These are phyloP conservation scores for Cornus suecica DNA, from an alignment of 148 eudicot species.

Conservation along the genomic window DNA sequence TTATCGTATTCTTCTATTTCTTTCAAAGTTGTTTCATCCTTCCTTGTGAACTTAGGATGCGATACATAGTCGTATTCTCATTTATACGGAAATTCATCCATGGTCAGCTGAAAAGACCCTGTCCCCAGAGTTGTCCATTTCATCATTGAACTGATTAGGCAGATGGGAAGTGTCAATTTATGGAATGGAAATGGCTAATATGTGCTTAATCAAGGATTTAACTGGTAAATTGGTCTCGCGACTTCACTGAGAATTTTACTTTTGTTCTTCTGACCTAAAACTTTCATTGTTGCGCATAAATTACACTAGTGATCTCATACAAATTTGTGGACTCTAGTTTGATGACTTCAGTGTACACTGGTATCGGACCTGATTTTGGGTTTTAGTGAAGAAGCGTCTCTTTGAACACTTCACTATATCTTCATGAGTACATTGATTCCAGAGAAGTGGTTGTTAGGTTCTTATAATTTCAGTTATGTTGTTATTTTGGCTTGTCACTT, in stretches of 20 bases:
- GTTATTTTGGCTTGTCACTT: background rate
- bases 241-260: no score
- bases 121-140: background rate
- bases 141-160: background rate
- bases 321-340: background rate
- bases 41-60: background rate
- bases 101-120: background rate
- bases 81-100: background rate
- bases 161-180: background rate
- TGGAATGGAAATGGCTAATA: no score
- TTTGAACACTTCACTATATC: background rate
- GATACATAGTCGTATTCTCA: no score
- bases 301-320: background rate
- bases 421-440: background rate
- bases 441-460: background rate
- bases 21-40: background rate
- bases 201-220: no score
- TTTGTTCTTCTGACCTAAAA: no score
- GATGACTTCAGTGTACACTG: background rate
- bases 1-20: background rate
- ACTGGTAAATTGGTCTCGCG: no score
- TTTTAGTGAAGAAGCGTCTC: background rate
- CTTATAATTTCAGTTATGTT: background rate
- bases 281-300: background rate
- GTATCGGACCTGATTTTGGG: background rate